Evolutionary conservation across 768 basidiomycete genomes (phyloP).

Genomic region (Russula foetens): DNA sequence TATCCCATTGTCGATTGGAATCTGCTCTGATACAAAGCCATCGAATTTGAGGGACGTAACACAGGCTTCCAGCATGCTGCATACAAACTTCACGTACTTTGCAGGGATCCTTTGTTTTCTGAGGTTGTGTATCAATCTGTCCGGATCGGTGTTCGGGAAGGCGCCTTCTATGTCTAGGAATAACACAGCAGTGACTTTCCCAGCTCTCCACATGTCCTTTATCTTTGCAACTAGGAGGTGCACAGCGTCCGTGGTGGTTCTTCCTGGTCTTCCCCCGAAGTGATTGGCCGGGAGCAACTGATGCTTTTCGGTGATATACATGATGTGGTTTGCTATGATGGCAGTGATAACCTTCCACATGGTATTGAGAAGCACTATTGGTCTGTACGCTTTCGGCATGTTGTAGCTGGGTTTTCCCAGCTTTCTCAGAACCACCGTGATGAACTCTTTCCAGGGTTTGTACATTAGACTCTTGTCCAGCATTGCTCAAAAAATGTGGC

Average conservation of each 20-base stretch:
- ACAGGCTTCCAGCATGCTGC: neutral
- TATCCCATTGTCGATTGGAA: constrained; percentile 20
- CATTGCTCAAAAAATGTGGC: too few relatives aligned
- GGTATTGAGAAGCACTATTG: too few relatives aligned
- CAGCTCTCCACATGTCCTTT: neutral
- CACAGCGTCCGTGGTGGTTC: neutral
- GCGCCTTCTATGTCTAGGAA: constrained; percentile 20
- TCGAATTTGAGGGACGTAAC: neutral
- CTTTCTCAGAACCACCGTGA: too few relatives aligned
- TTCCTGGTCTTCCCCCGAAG: too few relatives aligned
- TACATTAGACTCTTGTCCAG: too few relatives aligned
- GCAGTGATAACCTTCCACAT: too few relatives aligned
- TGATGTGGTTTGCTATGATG: too few relatives aligned
- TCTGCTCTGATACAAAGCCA: neutral
- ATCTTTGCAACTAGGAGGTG: neutral
- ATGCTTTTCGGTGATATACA: too few relatives aligned
- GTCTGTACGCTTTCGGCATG: too few relatives aligned
- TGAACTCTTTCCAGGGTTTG: too few relatives aligned
- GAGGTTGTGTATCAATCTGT: neutral
- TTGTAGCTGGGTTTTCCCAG: too few relatives aligned
- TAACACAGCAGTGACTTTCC: neutral
- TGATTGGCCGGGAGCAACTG: too few relatives aligned
- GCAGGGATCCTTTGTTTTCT: neutral
- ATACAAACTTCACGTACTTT: neutral
- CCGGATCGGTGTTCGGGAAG: neutral